Base-by-base conservation (phyloP, 2,329 filamentous ascomycete species). In the Hirsutella minnesotensis region DNA sequence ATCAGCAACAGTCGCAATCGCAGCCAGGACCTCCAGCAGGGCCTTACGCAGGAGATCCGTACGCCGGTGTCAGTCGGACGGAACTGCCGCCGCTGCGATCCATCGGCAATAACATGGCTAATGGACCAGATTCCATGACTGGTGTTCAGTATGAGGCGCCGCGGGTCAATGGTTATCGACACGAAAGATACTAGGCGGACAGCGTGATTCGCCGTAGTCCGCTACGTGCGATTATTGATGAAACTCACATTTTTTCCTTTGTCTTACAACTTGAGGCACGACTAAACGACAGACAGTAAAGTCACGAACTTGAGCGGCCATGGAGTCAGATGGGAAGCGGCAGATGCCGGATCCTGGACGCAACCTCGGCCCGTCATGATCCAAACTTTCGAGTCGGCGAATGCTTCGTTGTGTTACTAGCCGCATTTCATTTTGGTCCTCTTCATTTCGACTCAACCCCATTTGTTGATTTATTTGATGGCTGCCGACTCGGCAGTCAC, bases 141-240 rank as follows among this genome's bases (percentile, higher is more conserved):
- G 78, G 78, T 2, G 75, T 82, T 5, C 77, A 81, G 53, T 82
- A 81, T 41, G 75, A 78, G 22, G 60, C 63, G 5, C 63, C 70
- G 3, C 63, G 68, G 19, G 48, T 61, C 8, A 70, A 68, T 45
- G 70, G 69, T 5, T 76, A 66, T 49, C 67, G 70, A 35, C 56
- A 53, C 44, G 68, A 63, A 36, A 54, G 62, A 41, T 64, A 62
- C 44, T 65, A 52, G 34, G 16, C n/a, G 35, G 8, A 15, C 16
- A 19, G 3, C 3, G 37, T 16, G 9, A 18, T 21, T 15, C 10
- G 19, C 21, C 8, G 8, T 10, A 19, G 4, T 24, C n/a, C n/a
- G 20, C 16, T 12, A 15, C 13, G 13, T n/a, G 15, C 33, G 16
- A 9, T 15, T 37, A 15, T 9, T 39, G 7, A 39, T 36, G 44